These are phyloP conservation scores for Apiospora rasikravindrae DNA, from an alignment of 2,329 filamentous ascomycete genomes.

Conservation along the genomic window DNA sequence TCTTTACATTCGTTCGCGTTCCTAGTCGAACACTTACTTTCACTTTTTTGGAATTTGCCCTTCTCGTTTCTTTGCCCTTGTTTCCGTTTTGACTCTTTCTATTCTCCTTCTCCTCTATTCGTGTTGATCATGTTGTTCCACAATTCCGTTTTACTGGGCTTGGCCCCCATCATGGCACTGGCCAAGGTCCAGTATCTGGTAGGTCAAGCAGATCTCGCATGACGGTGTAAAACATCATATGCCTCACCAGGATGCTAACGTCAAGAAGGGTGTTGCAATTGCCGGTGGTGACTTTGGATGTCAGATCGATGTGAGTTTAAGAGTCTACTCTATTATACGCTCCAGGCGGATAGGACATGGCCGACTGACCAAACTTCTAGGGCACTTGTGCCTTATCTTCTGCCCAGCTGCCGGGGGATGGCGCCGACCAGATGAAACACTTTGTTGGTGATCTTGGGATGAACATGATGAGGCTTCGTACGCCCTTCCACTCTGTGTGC, in stretches of 20 bases:
- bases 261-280: conserved; percentile 48
- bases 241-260: not conserved
- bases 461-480: conserved; percentile 61
- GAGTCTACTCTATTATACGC: not conserved
- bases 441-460: conserved; percentile 58
- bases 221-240: not conserved
- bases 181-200: conserved; percentile 38
- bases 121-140: conserved; percentile 36
- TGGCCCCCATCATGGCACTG: conserved; percentile 28
- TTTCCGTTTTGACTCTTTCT: conserved; percentile 20
- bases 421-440: conserved; percentile 59
- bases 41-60: conserved; percentile 20
- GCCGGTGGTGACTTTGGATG: conserved; percentile 56
- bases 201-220: conserved; percentile 23
- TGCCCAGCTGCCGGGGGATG: conserved; percentile 45
- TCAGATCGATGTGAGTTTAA: conserved; percentile 46
- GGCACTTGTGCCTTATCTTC: conserved; percentile 45
- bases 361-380: conserved; percentile 29
- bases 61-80: not conserved
- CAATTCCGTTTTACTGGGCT: conserved; percentile 29
- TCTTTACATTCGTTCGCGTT: conserved; percentile 13
- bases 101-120: conserved; percentile 24
- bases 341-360: not conserved
- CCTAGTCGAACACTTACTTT: conserved; percentile 18
- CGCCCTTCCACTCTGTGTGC: conserved; percentile 13